Conservation (phyloP, 2,329 filamentous ascomycete genomes). For the Neofusicoccum cordaticola region DNA sequence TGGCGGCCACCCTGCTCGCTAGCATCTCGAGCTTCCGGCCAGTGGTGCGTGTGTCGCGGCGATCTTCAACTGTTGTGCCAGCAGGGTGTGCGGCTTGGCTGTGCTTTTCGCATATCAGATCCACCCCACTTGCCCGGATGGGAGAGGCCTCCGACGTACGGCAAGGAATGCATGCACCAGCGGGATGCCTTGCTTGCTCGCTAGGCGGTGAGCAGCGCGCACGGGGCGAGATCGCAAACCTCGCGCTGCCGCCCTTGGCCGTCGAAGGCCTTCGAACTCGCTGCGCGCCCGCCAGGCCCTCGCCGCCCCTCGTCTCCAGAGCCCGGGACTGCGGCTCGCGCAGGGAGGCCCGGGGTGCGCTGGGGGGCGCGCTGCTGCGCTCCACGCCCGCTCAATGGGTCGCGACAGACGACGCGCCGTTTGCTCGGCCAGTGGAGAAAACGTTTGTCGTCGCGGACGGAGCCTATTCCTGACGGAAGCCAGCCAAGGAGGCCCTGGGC, state of each 20-base stretch:
- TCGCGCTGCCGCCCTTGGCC: background rate
- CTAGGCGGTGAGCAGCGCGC: constrained; percentile 8
- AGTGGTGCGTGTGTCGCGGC: constrained; percentile 5
- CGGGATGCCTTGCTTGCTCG: constrained; percentile 5
- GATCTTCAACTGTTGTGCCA: constrained; percentile 11
- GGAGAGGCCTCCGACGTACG: background rate
- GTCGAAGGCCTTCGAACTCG: background rate
- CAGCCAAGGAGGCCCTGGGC: background rate
- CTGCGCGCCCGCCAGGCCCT: background rate
- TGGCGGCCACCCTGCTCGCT: constrained; percentile 6
- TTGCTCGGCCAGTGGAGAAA: constrained; percentile 12
- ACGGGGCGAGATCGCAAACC: constrained; percentile 1
- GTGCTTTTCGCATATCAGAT: constrained; percentile 5
- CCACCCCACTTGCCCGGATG: constrained; percentile 6
- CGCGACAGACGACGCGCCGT: background rate
- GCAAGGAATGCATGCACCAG: constrained; percentile 2
- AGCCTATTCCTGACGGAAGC: constrained; percentile 7
- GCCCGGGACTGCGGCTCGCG: constrained; percentile 5
- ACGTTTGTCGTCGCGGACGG: background rate
- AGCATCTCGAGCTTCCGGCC: background rate
- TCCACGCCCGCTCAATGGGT: background rate
- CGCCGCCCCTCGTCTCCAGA: background rate
- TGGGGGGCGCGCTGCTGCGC: background rate
- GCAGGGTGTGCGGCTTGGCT: constrained; percentile 5
- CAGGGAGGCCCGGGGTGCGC: background rate